Percentiles rank a stretch among this genome's conserved stretches.
These are phyloP conservation scores for Aethionema arabicum DNA, from an alignment of 345 rosid genomes.

Conservation along the genomic window DNA sequence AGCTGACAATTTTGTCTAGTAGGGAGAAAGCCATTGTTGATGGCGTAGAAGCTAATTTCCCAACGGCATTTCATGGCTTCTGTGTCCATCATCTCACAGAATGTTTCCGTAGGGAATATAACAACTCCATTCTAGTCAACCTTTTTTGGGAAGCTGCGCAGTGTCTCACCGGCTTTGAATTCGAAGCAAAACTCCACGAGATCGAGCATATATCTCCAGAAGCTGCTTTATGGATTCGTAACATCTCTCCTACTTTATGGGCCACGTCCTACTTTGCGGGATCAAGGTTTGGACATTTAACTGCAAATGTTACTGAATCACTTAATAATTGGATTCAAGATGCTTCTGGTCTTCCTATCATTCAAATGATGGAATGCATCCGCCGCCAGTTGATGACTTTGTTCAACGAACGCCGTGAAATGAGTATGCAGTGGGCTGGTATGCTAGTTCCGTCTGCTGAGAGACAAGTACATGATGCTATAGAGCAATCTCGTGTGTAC, in stretches of 20 bases:
- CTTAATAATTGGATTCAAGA: slow-evolving; percentile 77
- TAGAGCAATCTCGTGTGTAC: slow-evolving; percentile 58
- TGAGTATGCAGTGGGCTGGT: slow-evolving; percentile 81
- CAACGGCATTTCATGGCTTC: slow-evolving; percentile 91
- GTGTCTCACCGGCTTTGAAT: slow-evolving; percentile 72
- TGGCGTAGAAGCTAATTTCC: slow-evolving; percentile 83
- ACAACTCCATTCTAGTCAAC: slow-evolving; percentile 76
- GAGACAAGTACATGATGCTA: slow-evolving; percentile 65
- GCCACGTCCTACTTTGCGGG: slow-evolving; percentile 91
- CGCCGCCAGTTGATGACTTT: slow-evolving; percentile 85
- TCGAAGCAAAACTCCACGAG: slow-evolving; percentile 70
- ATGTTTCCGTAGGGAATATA: slow-evolving; percentile 69
- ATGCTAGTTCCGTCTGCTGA: slow-evolving; percentile 89
- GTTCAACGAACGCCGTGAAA: slow-evolving; percentile 87
- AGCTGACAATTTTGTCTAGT: slow-evolving; percentile 85
- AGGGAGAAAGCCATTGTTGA: slow-evolving; percentile 71
- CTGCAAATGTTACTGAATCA: slow-evolving; percentile 78
- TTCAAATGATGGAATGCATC: slow-evolving; percentile 94
- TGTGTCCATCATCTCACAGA: slow-evolving; percentile 86
- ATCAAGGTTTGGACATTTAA: slow-evolving; percentile 77
- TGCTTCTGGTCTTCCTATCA: slow-evolving; percentile 82
- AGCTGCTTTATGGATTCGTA: slow-evolving; percentile 78
- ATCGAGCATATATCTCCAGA: slow-evolving; percentile 77
- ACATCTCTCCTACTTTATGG: slow-evolving; percentile 79
- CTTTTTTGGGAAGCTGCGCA: slow-evolving; percentile 92